Base-by-base conservation (phyloP, 2,329 filamentous ascomycete genomes). In the Bipolaris sorokiniana region DNA sequence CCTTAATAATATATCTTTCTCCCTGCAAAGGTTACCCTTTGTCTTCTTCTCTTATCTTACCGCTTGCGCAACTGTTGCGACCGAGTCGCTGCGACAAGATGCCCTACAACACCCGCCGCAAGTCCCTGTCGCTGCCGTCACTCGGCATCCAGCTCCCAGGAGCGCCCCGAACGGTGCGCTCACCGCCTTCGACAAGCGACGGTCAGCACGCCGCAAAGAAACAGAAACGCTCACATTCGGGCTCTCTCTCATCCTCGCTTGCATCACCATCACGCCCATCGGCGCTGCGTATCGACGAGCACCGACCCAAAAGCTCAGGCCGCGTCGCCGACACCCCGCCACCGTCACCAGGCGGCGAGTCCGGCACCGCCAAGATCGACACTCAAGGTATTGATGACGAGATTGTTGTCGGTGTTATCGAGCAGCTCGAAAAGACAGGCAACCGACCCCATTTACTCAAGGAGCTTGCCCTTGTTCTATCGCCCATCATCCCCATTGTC, bases 51-150 rank as follows among this genome's bases (percentile, higher is more conserved):
- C 47, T 28, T 50, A 42, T 28, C 33, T 38, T 42, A 18, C 41
- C 18, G 33, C 54, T 36, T 51, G 54, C 56, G 56, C 59, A 45
- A 54, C 56, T 44, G 16, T 58, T 61, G 41, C 56, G 54, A 54
- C 61, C 47, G 47, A 54, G 33, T 53, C 56, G 54, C 51, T 44
- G 41, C 60, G 23, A 37, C 59, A 80, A 69, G 71, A 97, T 97
- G 92, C 90, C 90, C 74, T 97, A 97, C 84, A 97, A 97, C 79
- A 98, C 94, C 67, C 90, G 94, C 80, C 89, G 93, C 79, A 98
- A 98, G 83, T 97, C 92, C 74, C 83, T 99, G 66, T 97, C 93
- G 62, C 83, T 98, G 73, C 90, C 92, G 59, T 96, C 92, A 66
- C 85, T 98, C 71, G 95, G 95, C 76, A 97, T 98, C 70, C 91